A percentile compares a stretch with the other conserved stretches of the same genome.
Conservation (phyloP, 2,329 filamentous ascomycete genomes). For the Fusarium sp. region DNA sequence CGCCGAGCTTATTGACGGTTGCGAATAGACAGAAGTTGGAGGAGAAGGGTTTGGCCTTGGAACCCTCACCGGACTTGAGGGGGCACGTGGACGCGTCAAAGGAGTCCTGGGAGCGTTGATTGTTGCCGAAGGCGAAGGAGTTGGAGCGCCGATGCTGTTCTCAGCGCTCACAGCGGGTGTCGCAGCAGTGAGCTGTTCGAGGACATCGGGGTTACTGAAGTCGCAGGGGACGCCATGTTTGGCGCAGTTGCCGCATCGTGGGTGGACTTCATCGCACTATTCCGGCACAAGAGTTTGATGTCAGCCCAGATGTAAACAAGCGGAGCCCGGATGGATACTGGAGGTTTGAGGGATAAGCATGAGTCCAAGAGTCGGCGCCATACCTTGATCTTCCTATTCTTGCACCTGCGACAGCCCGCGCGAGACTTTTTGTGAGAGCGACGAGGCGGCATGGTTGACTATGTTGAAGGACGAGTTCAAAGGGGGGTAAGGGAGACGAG, state of each 20-base stretch:
- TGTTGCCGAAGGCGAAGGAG: conserved; percentile 38
- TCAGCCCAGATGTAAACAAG: conserved; percentile 24
- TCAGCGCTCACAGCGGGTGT: conserved; percentile 48
- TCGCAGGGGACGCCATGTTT: conserved; percentile 76
- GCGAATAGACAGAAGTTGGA: conserved; percentile 50
- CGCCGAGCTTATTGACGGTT: conserved; percentile 43
- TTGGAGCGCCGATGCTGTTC: conserved; percentile 37
- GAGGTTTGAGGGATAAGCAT: conserved; percentile 4
- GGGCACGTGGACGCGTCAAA: conserved; percentile 39
- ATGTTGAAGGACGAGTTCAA: conserved; percentile 3
- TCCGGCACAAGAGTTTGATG: conserved; percentile 7
- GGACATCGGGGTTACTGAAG: conserved; percentile 66
- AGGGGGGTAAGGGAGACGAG: not conserved
- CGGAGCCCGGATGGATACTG: not conserved
- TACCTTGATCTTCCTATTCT: conserved; percentile 78
- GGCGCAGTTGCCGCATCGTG: conserved; percentile 72
- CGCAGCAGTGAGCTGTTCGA: conserved; percentile 57
- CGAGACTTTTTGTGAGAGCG: conserved; percentile 78
- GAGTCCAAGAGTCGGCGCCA: conserved; percentile 7
- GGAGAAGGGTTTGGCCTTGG: conserved; percentile 42
- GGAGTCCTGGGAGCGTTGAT: conserved; percentile 39
- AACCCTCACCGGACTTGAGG: conserved; percentile 29
- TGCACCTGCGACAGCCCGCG: conserved; percentile 74
- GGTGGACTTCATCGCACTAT: conserved; percentile 75
- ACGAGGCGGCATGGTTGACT: conserved; percentile 67